A percentile compares a stretch with the other conserved stretches of the same genome.
phyloP scores from a whole-genome alignment of 192 early-diverging fungal genomes.

The Entomortierella chlamydospora region DNA sequence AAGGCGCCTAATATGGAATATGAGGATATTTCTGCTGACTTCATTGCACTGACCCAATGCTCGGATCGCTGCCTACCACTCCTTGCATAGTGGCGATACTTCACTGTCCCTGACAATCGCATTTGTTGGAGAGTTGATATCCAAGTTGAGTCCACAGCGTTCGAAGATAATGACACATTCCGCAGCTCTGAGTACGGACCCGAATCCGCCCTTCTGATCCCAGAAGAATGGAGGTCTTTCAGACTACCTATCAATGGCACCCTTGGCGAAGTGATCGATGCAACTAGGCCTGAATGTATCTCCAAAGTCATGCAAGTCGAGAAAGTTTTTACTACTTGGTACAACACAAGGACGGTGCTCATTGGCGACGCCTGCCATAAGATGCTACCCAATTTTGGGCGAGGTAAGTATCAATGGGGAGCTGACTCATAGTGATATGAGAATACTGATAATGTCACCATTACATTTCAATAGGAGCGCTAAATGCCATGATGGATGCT shows the following conservation, averaged over 20 bases:
- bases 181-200: slow-evolving; percentile 19
- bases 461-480: too few species aligned
- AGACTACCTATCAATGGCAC: background rate
- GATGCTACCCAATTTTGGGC: slow-evolving; percentile 32
- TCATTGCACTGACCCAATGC: too few species aligned
- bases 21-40: too few species aligned
- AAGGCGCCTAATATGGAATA: too few species aligned
- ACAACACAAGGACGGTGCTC: slow-evolving; percentile 16
- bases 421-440: too few species aligned
- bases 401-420: too few species aligned
- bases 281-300: slow-evolving; percentile 4
- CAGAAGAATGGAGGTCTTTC: slow-evolving; percentile 8
- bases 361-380: slow-evolving; percentile 24
- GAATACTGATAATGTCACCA: too few species aligned
- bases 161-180: slow-evolving; percentile 21
- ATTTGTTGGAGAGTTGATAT: slow-evolving; percentile 16
- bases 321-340: slow-evolving; percentile 26
- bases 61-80: too few species aligned
- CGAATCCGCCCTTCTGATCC: slow-evolving; percentile 4
- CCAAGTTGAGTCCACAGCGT: slow-evolving; percentile 11
- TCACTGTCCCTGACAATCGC: slow-evolving; percentile 6
- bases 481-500: slow-evolving; percentile 34
- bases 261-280: slow-evolving; percentile 21
- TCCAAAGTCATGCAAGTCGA: slow-evolving; percentile 21
- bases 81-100: slow-evolving; percentile 26